Evolutionary conservation across 768 basidiomycete genomes (phyloP), one percentile per base, ranked within the genome.

Genomic region (Psilocybe cubensis): DNA sequence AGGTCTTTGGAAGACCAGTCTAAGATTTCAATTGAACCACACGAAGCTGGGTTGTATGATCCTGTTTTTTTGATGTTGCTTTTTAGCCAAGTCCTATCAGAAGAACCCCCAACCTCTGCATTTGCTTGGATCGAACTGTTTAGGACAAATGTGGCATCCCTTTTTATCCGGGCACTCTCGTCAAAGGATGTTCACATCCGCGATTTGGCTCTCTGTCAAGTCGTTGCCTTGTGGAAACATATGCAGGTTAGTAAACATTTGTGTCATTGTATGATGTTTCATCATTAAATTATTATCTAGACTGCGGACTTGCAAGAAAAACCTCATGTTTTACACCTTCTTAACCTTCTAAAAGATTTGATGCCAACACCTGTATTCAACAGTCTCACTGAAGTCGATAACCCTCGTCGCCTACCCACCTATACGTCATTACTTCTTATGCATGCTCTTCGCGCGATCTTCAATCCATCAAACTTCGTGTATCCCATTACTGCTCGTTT

Each of bases 401-500:
- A 73, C 4, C 75, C 83, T 0, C 74, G 68, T 2, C 84, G 92
- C 3, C 74, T 97, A 0, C 89, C 96, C 0, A 84, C 90, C 1
- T 89, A 90, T 58, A 83, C 87, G 4, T 87, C 92, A 2, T 83
- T 98, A 17, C 83, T 96, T 63, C 79, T 98, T 51, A 80, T 88
- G 2, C 94, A 98, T 60, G 86, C 92, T 2, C 73, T 97, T 4
- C 82, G 89, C 25, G 86, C 85, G 1, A 79, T 96, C 29, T 96
- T 94, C 72, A 89, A 92, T 59, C 95, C 96, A 0, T 87, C 91
- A 1, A 87, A 89, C 49, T 92, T 94, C 70, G 86, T 92, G 42
- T 98, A 96, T 67, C 94, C 96, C 0, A 74, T 89, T 14, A 91
- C 89, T 0, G 86, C 92, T 1, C 83, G 91, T 4, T 98, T 97